phyloP scores from a whole-genome alignment of 148 eudicot species.

The Rhododendron vialii region DNA sequence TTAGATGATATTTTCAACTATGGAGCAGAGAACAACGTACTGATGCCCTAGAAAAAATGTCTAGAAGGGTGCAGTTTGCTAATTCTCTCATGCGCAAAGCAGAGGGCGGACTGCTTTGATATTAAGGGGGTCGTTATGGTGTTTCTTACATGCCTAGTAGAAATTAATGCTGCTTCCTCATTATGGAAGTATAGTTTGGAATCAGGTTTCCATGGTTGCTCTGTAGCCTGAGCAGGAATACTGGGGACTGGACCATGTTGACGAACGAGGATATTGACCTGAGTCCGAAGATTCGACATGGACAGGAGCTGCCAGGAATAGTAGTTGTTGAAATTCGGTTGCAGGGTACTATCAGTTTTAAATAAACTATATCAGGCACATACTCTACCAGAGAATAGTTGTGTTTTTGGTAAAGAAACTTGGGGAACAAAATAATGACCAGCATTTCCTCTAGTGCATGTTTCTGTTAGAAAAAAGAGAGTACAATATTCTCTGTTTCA shows the following conservation, averaged over 20 bases:
- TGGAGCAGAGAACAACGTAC: not conserved
- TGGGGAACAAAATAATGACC: not conserved
- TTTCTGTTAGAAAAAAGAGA: not conserved
- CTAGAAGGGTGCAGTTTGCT: not conserved
- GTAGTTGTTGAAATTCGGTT: not conserved
- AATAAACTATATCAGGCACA: not conserved
- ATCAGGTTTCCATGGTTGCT: not conserved
- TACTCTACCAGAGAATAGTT: not conserved
- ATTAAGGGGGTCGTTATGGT: not conserved
- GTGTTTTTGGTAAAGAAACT: not conserved
- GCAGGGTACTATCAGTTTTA: not conserved
- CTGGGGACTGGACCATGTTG: not conserved
- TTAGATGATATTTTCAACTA: not conserved
- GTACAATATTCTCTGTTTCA: not conserved
- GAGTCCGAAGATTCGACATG: not conserved
- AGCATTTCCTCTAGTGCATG: not conserved
- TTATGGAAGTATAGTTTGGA: not conserved
- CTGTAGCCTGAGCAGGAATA: not conserved
- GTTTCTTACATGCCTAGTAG: not conserved
- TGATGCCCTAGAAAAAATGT: not conserved
- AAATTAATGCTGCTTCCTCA: not conserved
- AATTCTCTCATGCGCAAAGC: not conserved
- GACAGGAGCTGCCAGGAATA: not conserved
- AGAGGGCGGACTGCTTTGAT: not conserved
- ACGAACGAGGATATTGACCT: not conserved